Percentiles rank a stretch among this genome's conserved stretches.
Evolutionary conservation across 2,329 filamentous ascomycete species (phyloP).

Genomic region (Trichoderma sp.): DNA sequence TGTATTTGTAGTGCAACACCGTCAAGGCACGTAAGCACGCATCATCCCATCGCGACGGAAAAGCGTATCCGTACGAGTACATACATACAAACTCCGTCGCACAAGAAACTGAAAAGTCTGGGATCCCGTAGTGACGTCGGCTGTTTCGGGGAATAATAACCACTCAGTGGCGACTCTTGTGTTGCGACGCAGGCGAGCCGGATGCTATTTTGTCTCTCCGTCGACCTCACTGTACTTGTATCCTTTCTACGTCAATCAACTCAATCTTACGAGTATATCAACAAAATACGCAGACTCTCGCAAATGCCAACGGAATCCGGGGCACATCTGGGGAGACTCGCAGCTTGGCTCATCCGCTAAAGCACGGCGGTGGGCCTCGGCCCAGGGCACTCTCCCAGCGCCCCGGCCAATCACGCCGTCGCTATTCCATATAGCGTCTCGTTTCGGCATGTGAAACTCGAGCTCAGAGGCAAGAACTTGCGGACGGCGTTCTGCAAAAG

Average conservation of each 20-base stretch:
- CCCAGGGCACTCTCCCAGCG: not conserved
- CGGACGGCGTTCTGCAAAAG: not conserved
- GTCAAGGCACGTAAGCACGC: not conserved
- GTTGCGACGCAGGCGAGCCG: slow-evolving; percentile 5
- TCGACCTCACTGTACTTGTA: not conserved
- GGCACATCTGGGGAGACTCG: slow-evolving; percentile 1
- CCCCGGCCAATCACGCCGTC: not conserved
- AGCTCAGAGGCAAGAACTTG: not conserved
- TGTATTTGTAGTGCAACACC: not conserved
- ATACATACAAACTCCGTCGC: not conserved
- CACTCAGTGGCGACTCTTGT: slow-evolving; percentile 17
- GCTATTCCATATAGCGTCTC: slow-evolving; percentile 2
- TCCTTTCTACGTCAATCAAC: not conserved
- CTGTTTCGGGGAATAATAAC: slow-evolving; percentile 21
- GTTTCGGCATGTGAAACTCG: slow-evolving; percentile 10
- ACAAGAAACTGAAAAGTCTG: not conserved
- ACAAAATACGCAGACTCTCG: not conserved
- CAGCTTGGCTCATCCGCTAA: not conserved
- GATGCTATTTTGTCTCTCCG: not conserved
- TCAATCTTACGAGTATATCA: not conserved
- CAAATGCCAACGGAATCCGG: not conserved
- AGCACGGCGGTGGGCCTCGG: slow-evolving; percentile 15
- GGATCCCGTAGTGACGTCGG: slow-evolving; percentile 19
- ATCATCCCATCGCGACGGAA: not conserved
- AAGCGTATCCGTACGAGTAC: not conserved